phyloP scores from a whole-genome alignment of 371 early-diverging fungal species.

The Circinella umbellata region DNA sequence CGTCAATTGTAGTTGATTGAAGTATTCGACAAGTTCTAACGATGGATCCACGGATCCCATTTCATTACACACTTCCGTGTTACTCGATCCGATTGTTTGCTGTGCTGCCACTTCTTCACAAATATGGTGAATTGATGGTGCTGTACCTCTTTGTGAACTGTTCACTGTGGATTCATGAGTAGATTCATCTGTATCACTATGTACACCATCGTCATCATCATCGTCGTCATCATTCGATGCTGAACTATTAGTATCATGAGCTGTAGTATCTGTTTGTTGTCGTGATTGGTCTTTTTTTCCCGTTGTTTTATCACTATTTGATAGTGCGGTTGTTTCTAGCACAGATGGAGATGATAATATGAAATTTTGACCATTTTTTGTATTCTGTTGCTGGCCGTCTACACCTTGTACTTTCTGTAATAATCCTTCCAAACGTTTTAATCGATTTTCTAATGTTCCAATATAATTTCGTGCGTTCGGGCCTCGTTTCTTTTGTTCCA shows the following conservation, averaged over 20 bases:
- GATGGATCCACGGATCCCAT: neutral
- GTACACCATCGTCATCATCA: neutral
- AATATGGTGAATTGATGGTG: too few relatives aligned
- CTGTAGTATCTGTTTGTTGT: too few relatives aligned
- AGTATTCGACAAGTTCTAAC: neutral
- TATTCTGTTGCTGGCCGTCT: neutral
- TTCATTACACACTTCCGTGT: neutral
- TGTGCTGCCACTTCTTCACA: neutral
- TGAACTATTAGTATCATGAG: neutral
- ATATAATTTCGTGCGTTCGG: constrained; percentile 36
- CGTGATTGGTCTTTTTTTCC: neutral
- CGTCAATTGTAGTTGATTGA: constrained; percentile 26
- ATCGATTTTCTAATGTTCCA: constrained; percentile 35
- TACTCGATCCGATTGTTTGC: neutral
- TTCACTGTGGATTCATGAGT: too few relatives aligned
- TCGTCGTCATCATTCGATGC: neutral
- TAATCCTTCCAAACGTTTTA: constrained; percentile 41
- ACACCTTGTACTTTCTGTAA: constrained; percentile 10
- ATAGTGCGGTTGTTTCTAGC: neutral
- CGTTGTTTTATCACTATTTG: neutral
- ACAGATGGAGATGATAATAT: neutral
- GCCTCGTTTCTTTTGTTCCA: constrained; percentile 44
- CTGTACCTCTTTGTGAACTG: too few relatives aligned
- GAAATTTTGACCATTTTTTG: neutral
- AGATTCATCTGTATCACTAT: too few relatives aligned